Evolutionary conservation across 352 stramenopile species (phyloP), one percentile per base, ranked within the genome.

Genomic region (Phytopythium oedochilum): DNA sequence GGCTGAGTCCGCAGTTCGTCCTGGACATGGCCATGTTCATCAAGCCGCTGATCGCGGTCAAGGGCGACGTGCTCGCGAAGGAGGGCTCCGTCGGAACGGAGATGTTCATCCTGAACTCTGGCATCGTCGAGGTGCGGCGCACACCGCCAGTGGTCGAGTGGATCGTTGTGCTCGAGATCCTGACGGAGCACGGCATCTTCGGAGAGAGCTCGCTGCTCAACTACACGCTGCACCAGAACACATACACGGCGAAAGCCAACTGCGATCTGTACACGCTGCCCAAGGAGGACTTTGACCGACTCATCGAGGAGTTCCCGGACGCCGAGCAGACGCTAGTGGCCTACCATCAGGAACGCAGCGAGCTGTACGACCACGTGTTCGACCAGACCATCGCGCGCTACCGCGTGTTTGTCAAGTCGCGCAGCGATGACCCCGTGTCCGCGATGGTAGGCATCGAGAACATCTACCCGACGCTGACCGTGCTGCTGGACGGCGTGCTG

Each of bases 11-110:
- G 3, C 80, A 91, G 45, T 91, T 92, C 40, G 78, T 92, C 17
- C 73, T 92, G 61, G 83, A 92, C 48, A 89, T 92, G 83, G 79
- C 76, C 0, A 89, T 92, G 73, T 92, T 83, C 32, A 92, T 92
- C 67, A 91, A 92, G 55, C 83, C 80, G 8, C 53, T 91, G 14
- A 88, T 92, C 29, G 75, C 81, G 0, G 70, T 91, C 0, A 72
- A 79, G 31, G 78, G 82, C 17, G 76, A 89, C 29, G 54, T 91
- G 3, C 66, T 92, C 4, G 83, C 80, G 8, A 65, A 71, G 23
- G 78, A 92, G 54, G 63, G 67, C 25, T 83, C 66, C 4, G 73
- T 92, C 5, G 83, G 83, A 18, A 89, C 75, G 0, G 83, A 92
- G 52, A 91, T 92, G 79, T 92, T 87, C 39, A 91, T 92, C 29